phyloP scores from a whole-genome alignment of 495 filamentous ascomycete species.

The Hypoxylon trugodes region DNA sequence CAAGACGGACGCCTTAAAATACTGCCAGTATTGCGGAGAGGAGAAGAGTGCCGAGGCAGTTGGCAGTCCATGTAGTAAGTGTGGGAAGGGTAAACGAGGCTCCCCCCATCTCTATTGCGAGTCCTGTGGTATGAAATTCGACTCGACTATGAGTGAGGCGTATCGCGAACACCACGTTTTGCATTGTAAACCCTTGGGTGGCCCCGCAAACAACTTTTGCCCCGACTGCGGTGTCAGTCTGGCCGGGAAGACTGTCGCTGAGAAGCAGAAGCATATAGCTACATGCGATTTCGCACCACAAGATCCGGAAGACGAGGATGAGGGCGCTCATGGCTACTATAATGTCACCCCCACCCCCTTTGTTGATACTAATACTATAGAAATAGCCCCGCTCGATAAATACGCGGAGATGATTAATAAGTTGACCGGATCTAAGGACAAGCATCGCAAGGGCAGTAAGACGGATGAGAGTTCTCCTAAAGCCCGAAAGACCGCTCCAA shows the following conservation, averaged over 20 bases:
- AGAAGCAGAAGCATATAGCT: neutral
- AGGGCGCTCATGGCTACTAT: no score
- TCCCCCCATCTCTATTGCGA: neutral
- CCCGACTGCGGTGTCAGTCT: conserved; percentile 12
- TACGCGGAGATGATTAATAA: no score
- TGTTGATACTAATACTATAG: no score
- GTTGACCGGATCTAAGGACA: no score
- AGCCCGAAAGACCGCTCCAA: no score
- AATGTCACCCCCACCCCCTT: neutral
- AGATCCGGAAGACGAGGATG: no score
- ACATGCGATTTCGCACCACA: no score
- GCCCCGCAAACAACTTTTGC: neutral
- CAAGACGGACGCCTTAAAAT: neutral
- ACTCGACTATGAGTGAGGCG: neutral
- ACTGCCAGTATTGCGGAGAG: conserved; percentile 6
- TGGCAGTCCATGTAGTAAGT: neutral
- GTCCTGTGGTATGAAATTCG: conserved; percentile 15
- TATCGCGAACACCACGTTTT: conserved; percentile 13
- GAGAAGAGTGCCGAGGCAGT: neutral
- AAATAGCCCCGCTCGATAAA: no score
- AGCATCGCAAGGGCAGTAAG: no score
- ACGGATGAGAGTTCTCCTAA: no score
- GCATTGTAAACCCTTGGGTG: conserved; percentile 1
- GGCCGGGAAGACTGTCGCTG: neutral
- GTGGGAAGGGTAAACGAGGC: neutral